Conservation (phyloP, 768 basidiomycete genomes). For the Gelatoporia subvermispora region DNA sequence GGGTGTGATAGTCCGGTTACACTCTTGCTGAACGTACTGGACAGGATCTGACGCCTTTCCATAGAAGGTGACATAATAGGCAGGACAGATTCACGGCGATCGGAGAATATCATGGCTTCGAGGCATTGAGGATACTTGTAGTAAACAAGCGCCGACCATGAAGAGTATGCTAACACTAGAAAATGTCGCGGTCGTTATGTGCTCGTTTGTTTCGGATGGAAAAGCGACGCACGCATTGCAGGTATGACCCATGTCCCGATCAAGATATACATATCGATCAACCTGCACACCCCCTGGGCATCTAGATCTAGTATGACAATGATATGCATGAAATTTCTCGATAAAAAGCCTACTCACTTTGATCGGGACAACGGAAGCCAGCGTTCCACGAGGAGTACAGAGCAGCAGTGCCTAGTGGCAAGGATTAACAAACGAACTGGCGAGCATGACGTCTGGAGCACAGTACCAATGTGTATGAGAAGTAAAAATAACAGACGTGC, state of each 20-base stretch:
- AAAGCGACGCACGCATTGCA: conserved; percentile 38
- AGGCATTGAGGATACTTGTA: too few relatives aligned
- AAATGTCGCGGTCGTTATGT: too few relatives aligned
- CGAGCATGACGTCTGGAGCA: neutral
- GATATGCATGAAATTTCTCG: neutral
- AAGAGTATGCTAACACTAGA: conserved; percentile 40
- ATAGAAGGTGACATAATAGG: too few relatives aligned
- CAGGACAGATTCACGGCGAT: too few relatives aligned
- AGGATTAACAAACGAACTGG: neutral
- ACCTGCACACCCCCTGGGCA: conserved; percentile 36
- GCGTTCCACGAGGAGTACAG: conserved; percentile 40
- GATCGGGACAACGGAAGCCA: conserved; percentile 37
- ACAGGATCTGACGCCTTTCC: too few relatives aligned
- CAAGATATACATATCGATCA: conserved; percentile 44
- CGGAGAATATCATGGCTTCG: too few relatives aligned
- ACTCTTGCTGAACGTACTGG: too few relatives aligned
- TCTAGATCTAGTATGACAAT: too few relatives aligned
- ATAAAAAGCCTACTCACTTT: conserved; percentile 28
- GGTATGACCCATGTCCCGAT: conserved; percentile 53
- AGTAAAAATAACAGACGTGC: conserved; percentile 45
- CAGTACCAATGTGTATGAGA: conserved; percentile 41
- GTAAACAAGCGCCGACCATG: conserved; percentile 5
- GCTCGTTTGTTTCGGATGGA: neutral
- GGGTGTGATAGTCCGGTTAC: too few relatives aligned
- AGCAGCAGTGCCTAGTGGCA: conserved; percentile 34